Base-by-base conservation (phyloP, 169 alveolate genomes). In the Plasmodium relictum region DNA sequence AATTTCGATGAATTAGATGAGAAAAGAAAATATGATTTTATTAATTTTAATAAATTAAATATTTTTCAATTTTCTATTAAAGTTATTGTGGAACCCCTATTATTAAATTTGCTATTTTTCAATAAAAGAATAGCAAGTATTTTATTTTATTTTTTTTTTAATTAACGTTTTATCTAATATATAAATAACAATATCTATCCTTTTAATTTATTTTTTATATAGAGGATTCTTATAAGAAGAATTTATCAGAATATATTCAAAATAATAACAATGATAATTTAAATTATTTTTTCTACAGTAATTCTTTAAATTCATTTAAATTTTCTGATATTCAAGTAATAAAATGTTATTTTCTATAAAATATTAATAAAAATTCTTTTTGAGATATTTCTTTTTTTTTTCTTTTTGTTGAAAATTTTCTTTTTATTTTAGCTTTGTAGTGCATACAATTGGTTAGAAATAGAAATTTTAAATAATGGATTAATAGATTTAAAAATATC, bases 311-410 rank as follows among this genome's bases (percentile, higher is more conserved):
- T 59, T 52, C 90, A n/a, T 50, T 42, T 52, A 80, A 58, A 7
- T 80, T 66, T 80, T 54, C 80, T 16, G 90, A 80, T 31, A 16
- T 80, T 48, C 90, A 80, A 72, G 90, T 80, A 80, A 45, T 24
- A 22, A 80, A 8, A 6, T 58, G 20, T 22, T 22, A 8, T 18
- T 80, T 50, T 37, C 14, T 14, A 50, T 12, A 31, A 6, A 2
- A n/a, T 71, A 12, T 52, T 14, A 3, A 16, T 20, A 6, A 18
- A 0, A 16, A 58, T 26, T 74, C n/a, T 62, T 44, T 26, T 31
- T 2, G 3, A 31, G 39, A 31, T 3, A 31, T 31, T 31, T 52
- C 4, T 16, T 9, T 20, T 14, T 14, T n/a, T 31, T 12, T 6
- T 44, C 20, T 52, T 20, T 61, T 44, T n/a, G 7, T 73, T 73